These are phyloP conservation scores for Diaporthe vexans DNA, from an alignment of 2,329 filamentous ascomycete species.

Conservation along the genomic window DNA sequence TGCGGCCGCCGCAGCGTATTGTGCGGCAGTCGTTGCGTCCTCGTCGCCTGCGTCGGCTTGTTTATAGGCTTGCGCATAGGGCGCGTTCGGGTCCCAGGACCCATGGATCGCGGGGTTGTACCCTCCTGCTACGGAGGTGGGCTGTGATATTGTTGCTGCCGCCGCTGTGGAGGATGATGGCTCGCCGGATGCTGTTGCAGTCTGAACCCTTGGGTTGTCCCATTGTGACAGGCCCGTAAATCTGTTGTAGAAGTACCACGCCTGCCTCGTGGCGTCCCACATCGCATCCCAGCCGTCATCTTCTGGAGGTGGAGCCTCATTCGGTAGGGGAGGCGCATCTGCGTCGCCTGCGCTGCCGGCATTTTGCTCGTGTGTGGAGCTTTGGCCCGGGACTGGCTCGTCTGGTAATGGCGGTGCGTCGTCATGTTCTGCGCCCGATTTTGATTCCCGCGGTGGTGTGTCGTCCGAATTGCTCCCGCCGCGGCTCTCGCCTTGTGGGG, in stretches of 20 bases:
- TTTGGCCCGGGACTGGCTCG: constrained; percentile 29
- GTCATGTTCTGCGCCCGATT: background rate
- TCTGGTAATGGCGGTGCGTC: constrained; percentile 39
- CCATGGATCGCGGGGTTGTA: constrained; percentile 98
- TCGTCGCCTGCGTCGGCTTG: constrained; percentile 52
- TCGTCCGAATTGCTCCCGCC: background rate
- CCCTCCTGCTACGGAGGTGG: constrained; percentile 71
- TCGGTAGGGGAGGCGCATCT: constrained; percentile 56
- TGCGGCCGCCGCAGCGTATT: constrained; percentile 40
- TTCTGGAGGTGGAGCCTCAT: constrained; percentile 61
- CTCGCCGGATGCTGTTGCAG: constrained; percentile 52
- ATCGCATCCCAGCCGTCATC: constrained; percentile 85
- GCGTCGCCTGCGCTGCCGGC: background rate
- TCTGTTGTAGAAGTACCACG: constrained; percentile 89
- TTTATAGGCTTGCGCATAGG: constrained; percentile 80
- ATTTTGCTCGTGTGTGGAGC: background rate
- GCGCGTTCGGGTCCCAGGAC: constrained; percentile 95
- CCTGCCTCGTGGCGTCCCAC: constrained; percentile 78
- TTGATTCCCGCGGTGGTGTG: background rate
- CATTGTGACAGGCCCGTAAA: constrained; percentile 83
- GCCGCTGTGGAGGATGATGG: constrained; percentile 42
- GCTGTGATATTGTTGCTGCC: constrained; percentile 47
- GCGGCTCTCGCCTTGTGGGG: background rate
- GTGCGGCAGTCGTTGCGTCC: constrained; percentile 50
- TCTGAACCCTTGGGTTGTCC: constrained; percentile 85